Base-by-base conservation (phyloP, 2,329 filamentous ascomycete species). In the Talaromyces sp. region DNA sequence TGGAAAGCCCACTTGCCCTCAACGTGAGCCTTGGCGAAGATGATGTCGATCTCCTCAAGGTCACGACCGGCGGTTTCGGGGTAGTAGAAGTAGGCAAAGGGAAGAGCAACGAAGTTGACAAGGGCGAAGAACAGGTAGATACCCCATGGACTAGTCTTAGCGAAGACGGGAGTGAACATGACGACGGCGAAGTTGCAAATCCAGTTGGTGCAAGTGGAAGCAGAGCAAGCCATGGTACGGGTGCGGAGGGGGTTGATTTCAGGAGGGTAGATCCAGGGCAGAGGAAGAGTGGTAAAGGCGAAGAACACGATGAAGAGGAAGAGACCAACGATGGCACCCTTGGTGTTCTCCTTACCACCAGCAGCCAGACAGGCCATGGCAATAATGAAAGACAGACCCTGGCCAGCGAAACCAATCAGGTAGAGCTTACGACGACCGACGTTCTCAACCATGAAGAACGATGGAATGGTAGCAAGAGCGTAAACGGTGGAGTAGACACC, bases 301-400 rank as follows among this genome's bases (percentile, higher is more conserved):
- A 87, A 88, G 56, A 84, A 85, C 6, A 80, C 79, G 57, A 87
- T 88, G 69, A 87, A 88, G 3, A 83, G 80, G 71, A 88, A 88
- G 27, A 88, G 71, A 51, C 85, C 85, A 1, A 86, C 83, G 7
- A 76, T 62, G 16, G 70, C 70, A 52, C 70, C 70, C 56, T 70
- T 70, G 17, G 70, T 54, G n/a, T 62, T 65, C 14, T 52, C 17
- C 8, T 41, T 27, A 17, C 27, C 65, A 1, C 52, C 47, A 2
- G 62, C 53, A 33, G 70, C 67, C 56, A 73, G 47, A 36, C 70
- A 73, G 17, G 57, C 66, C 20, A 73, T 66, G 6, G 66, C 69
- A 41, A 73, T 70, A 4, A 69, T 54, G 43, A 72, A 68, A 24
- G 59, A 60, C 9, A 67, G 60, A 20, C 73, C 60, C 47, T 75